Conservation (phyloP, 495 filamentous ascomycete genomes). For the Penicillium cataractarum region DNA sequence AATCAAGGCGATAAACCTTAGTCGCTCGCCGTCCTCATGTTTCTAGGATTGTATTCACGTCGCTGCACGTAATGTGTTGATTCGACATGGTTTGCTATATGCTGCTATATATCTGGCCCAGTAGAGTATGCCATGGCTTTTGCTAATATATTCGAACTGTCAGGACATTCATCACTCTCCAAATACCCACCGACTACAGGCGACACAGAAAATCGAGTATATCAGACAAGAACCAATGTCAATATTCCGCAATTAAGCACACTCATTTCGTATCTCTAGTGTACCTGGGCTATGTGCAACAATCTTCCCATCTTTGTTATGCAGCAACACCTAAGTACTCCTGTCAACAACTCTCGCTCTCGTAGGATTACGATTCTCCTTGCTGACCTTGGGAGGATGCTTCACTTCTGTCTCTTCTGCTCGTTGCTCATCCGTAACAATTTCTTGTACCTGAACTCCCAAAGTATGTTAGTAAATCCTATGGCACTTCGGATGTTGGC, state of each 20-base stretch:
- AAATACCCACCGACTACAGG: background rate
- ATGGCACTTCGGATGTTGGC: background rate
- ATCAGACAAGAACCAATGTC: background rate
- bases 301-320: background rate
- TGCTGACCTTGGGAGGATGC: conserved; percentile 1
- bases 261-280: background rate
- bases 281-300: background rate
- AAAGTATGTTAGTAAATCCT: background rate
- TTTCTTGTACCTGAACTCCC: background rate
- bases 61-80: background rate
- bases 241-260: background rate
- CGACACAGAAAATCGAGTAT: background rate
- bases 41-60: background rate
- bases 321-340: background rate
- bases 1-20: background rate
- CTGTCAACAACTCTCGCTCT: background rate
- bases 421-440: background rate
- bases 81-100: no score
- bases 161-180: no score
- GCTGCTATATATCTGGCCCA: background rate
- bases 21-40: no score
- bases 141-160: no score
- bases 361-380: background rate
- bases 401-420: background rate
- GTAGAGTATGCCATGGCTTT: no score